Evolutionary conservation across 2,329 filamentous ascomycete genomes (phyloP), one percentile per base, ranked within the genome.

Genomic region (Arthrobotrys entomopaga): DNA sequence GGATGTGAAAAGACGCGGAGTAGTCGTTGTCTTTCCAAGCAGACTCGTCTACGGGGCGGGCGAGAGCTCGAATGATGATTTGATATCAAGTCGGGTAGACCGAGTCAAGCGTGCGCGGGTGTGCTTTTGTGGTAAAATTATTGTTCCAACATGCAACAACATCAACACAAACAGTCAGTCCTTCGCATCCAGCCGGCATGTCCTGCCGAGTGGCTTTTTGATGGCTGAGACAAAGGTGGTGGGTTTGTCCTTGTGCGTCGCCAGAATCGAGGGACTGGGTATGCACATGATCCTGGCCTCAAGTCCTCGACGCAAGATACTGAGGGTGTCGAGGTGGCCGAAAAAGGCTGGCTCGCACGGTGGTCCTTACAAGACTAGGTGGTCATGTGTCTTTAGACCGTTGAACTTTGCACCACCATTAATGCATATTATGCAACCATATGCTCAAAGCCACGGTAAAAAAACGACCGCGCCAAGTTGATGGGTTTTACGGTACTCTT

Each of bases 121-220:
- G 13, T 34, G 29, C 20, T 42, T 53, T 48, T 60, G 60, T 60
- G 61, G 60, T 65, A 65, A 65, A 59, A 67, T 59, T 53, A 63
- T 64, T 74, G 6, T 63, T 67, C 67, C 70, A 74, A 63, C 34
- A 67, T 67, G 6, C 70, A 74, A 74, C 70, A 74, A 63, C 34
- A 67, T 67, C 70, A 74, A 74, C 70, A 52, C 70, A 74, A 42
- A 53, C 48, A 56, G 20, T 48, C 22, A n/a, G 3, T 26, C 11
- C 29, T 54, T 56, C 56, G 65, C 29, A 26, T 29, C 56, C 16
- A 22, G 49, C 43, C 50, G 70, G 70, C 24, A 59, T 42, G 49
- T 64, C 63, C 53, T 74, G 63, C 70, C 63, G 58, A 54, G 69
- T 63, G 69, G 69, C 61, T 65, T 66, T 29, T 54, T 63, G 34